A percentile compares a stretch with the other conserved stretches of the same genome.
These are phyloP conservation scores for Schwanniomyces polymorphus DNA, from an alignment of 805 yeast species.

Conservation along the genomic window DNA sequence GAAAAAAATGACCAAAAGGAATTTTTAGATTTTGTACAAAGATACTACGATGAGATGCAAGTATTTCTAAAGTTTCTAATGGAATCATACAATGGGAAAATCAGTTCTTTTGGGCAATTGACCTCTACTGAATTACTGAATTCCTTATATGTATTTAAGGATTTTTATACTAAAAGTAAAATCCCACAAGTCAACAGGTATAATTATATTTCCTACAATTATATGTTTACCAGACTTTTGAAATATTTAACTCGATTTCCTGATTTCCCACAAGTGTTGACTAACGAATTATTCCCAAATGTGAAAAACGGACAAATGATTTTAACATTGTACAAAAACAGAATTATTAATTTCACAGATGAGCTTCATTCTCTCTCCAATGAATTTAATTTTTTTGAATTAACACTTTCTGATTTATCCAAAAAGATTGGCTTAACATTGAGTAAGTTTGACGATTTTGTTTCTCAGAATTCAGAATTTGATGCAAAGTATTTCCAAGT, in stretches of 20 bases:
- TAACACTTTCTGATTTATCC: slow-evolving; percentile 16
- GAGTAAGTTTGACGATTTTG: slow-evolving; percentile 14
- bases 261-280: slow-evolving; percentile 17
- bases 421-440: slow-evolving; percentile 15
- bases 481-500: slow-evolving; percentile 15
- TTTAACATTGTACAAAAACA: slow-evolving; percentile 12
- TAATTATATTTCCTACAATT: slow-evolving; percentile 14
- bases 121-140: slow-evolving; percentile 24
- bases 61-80: slow-evolving; percentile 19
- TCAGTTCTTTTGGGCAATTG: slow-evolving; percentile 20
- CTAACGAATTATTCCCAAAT: slow-evolving; percentile 15
- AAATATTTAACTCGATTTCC: slow-evolving; percentile 11
- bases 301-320: slow-evolving; percentile 8
- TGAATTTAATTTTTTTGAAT: slow-evolving; percentile 18
- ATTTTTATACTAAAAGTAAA: slow-evolving; percentile 15
- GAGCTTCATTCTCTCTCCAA: slow-evolving; percentile 20
- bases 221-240: slow-evolving; percentile 20
- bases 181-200: slow-evolving; percentile 14
- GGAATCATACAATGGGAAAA: slow-evolving; percentile 18
- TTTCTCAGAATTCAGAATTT: slow-evolving; percentile 7
- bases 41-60: slow-evolving; percentile 17
- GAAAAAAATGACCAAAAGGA: slow-evolving; percentile 1
- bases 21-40: slow-evolving; percentile 14
- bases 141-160: slow-evolving; percentile 25
- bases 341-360: slow-evolving; percentile 15